phyloP scores from a whole-genome alignment of 2,329 filamentous ascomycete genomes.

The Colletotrichum sp. region DNA sequence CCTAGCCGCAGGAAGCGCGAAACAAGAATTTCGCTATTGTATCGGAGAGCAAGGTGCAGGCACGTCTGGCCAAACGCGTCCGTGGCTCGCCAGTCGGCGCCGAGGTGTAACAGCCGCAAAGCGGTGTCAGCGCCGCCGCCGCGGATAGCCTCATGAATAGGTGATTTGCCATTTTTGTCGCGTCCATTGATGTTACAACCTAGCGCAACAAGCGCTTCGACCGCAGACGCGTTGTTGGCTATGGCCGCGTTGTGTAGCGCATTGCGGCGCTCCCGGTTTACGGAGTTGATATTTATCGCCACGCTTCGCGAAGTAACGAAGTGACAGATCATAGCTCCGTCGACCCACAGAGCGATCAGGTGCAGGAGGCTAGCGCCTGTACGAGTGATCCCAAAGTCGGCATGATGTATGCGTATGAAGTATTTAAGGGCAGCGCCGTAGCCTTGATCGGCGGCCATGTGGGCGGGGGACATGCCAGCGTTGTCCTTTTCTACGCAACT shows the following conservation, averaged over 20 bases:
- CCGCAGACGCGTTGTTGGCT: background rate
- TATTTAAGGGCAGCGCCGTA: background rate
- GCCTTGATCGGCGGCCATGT: background rate
- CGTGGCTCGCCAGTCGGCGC: background rate
- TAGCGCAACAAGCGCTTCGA: background rate
- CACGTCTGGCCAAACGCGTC: background rate
- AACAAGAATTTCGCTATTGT: background rate
- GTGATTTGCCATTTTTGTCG: background rate
- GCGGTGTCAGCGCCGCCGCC: background rate
- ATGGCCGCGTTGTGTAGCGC: background rate
- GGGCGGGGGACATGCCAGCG: background rate
- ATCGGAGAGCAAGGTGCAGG: background rate
- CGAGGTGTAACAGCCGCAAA: background rate
- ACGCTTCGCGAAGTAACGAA: rapidly evolving
- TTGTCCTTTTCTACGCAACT: background rate
- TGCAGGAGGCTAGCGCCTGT: background rate
- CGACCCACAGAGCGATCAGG: rapidly evolving
- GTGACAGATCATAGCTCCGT: rapidly evolving
- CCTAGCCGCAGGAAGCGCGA: background rate
- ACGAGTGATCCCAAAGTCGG: background rate
- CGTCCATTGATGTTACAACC: background rate
- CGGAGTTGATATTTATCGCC: background rate
- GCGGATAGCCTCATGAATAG: background rate
- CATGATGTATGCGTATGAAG: rapidly evolving
- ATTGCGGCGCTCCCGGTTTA: background rate